These are phyloP conservation scores for Thuidium tamariscinum DNA, from an alignment of 225 moss, liverwort and hornwort species.

Conservation along the genomic window DNA sequence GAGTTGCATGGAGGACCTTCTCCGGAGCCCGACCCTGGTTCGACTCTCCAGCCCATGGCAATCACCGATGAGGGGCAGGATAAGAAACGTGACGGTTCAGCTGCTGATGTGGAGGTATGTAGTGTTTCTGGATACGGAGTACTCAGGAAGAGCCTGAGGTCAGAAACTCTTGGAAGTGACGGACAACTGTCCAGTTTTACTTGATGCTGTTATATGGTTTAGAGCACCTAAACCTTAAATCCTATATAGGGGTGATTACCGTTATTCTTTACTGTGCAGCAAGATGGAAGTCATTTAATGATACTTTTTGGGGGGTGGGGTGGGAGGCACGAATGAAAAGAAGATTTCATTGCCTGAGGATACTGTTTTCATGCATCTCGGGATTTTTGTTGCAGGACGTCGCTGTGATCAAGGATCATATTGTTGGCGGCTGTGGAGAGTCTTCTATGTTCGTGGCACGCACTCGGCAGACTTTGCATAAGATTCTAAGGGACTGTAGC, in stretches of 20 bases:
- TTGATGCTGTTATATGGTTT: neutral
- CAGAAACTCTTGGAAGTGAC: conserved; percentile 4
- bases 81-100: neutral
- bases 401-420: neutral
- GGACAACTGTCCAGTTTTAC: neutral
- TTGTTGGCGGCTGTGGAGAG: neutral
- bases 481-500: neutral
- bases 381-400: conserved; percentile 1
- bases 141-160: neutral
- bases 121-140: neutral
- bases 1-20: neutral
- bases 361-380: neutral
- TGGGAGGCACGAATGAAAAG: neutral
- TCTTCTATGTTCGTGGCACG: conserved; percentile 29
- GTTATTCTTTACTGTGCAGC: neutral
- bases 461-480: conserved; percentile 8
- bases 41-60: neutral
- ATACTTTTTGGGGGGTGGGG: neutral
- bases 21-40: neutral
- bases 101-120: conserved; percentile 3
- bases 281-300: neutral
- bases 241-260: neutral
- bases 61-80: neutral
- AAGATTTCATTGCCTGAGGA: neutral
- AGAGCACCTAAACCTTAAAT: neutral